Base-by-base conservation (phyloP, 495 filamentous ascomycete genomes). In the Daldinia childiae region DNA sequence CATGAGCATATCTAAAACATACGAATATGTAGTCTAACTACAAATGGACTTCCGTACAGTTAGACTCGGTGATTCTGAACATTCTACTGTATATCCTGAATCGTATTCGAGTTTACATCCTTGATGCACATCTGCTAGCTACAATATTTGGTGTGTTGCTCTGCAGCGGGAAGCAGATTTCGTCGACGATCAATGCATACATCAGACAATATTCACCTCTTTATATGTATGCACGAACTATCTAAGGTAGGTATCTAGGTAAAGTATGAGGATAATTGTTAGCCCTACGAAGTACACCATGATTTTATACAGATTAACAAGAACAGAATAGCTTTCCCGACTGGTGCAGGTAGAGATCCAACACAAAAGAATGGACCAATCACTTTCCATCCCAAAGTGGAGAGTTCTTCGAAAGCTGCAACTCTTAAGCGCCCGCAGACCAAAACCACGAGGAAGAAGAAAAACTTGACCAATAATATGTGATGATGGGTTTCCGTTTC, bases 391-490 rank as follows among this genome's bases (percentile, higher is more conserved):
- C 29, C 29, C n/a, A 19, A 58, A 48, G 54, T 58, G 63, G 63
- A 45, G 62, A 62, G 21, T 57, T 57, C 54, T 21, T 19, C 30
- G 9, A 64, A 50, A 26, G 19, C 50, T 64, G 55, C 39, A 66
- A 66, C 64, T 60, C 62, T 59, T 73, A 73, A 73, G 71, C 71
- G 71, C 71, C 71, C 61, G 52, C 57, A 57, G 58, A 21, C 52
- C 43, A 63, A 36, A 73, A 62, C 71, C 66, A 69, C 61, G 71
- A 69, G 65, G 62, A 34, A 17, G 27, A 57, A 45, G 26, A 43
- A 59, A 15, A 11, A 29, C 4, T 12, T 39, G 32, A 21, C 71
- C 71, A 69, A 73, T 69, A 27, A 69, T 11, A 38, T 9, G 14
- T 1, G 41, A 19, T 30, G 17, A 21, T 19, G 48, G 58, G 69